Percentiles rank a stretch among this genome's conserved stretches.
These are phyloP conservation scores for Diutina scorzettiae DNA, from an alignment of 1,139 yeast genomes.

Conservation along the genomic window DNA sequence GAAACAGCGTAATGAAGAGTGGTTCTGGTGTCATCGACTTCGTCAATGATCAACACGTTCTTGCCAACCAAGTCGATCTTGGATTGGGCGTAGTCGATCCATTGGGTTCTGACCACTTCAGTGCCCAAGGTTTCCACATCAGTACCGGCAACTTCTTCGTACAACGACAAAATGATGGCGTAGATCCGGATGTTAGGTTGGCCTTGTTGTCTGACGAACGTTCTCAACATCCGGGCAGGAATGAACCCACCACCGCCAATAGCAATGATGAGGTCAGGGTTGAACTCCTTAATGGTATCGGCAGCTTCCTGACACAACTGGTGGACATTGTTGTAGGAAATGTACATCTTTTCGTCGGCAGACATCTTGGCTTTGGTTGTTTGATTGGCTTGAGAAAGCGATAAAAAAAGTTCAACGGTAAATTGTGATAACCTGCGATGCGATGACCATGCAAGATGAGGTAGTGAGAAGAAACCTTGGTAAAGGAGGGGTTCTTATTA, in stretches of 20 bases:
- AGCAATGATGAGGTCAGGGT: conserved; percentile 77
- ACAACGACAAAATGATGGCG: conserved; percentile 85
- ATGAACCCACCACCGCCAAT: conserved; percentile 93
- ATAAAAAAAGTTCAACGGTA: not conserved
- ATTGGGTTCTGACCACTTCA: conserved; percentile 86
- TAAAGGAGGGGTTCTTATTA: too few relatives aligned
- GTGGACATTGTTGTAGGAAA: conserved; percentile 86
- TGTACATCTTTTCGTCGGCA: conserved; percentile 31
- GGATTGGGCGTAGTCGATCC: conserved; percentile 79
- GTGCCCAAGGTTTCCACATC: conserved; percentile 61
- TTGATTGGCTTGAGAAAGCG: conserved; percentile 2
- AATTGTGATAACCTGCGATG: too few relatives aligned
- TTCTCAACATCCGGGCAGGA: conserved; percentile 89
- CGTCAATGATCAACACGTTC: conserved; percentile 76
- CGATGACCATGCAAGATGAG: too few relatives aligned
- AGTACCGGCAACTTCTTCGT: conserved; percentile 65
- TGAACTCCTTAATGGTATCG: conserved; percentile 41
- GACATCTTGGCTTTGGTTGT: not conserved
- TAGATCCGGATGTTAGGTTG: conserved; percentile 84
- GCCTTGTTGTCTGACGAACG: conserved; percentile 79
- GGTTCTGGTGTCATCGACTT: conserved; percentile 93
- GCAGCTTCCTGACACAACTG: conserved; percentile 87
- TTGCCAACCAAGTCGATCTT: conserved; percentile 62
- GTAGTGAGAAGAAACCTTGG: too few relatives aligned
- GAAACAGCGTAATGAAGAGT: conserved; percentile 85